These are phyloP conservation scores for Macroventuria anomochaeta DNA, from an alignment of 2,329 filamentous ascomycete species.

Conservation along the genomic window DNA sequence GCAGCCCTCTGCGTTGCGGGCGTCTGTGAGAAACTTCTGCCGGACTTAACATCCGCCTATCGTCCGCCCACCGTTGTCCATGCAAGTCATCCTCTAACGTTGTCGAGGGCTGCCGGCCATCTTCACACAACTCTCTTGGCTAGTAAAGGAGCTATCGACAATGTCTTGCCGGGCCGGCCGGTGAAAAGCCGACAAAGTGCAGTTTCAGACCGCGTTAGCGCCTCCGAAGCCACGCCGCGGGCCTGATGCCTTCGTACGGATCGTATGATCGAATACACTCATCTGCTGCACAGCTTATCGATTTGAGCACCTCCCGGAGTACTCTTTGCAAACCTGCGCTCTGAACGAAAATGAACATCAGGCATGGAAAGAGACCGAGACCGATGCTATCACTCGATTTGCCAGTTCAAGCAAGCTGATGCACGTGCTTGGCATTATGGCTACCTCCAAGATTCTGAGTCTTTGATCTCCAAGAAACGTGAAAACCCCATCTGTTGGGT, in stretches of 20 bases:
- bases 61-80: background rate
- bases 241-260: background rate
- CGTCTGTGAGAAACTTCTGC: background rate
- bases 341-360: background rate
- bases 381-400: background rate
- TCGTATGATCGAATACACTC: background rate
- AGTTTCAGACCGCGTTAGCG: constrained; percentile 11
- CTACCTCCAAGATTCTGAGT: background rate
- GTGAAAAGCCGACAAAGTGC: background rate
- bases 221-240: background rate
- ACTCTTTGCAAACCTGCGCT: background rate
- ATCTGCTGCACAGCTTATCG: background rate
- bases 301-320: background rate
- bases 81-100: constrained; percentile 1
- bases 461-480: background rate
- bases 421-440: background rate
- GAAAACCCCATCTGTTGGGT: background rate
- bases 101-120: background rate
- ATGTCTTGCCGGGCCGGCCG: background rate
- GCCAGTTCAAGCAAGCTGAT: background rate
- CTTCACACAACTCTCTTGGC: background rate
- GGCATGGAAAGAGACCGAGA: background rate
- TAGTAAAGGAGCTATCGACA: constrained; percentile 9
- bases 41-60: background rate
- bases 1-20: background rate